Percentiles rank a stretch among this genome's conserved stretches.
phyloP scores from a whole-genome alignment of 2,329 filamentous ascomycete species.

The Triangularia setosa region DNA sequence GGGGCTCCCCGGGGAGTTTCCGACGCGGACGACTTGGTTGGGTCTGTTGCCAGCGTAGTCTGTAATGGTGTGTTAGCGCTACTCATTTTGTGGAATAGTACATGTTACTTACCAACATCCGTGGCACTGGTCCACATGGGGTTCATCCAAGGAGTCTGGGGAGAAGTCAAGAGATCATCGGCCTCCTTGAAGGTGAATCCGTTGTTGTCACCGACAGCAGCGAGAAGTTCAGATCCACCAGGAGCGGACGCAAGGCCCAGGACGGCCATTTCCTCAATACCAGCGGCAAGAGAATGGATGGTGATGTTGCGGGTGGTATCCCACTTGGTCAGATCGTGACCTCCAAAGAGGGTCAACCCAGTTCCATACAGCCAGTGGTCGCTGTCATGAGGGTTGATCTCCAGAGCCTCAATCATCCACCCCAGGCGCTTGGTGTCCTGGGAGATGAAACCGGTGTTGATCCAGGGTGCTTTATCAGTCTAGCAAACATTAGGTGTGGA shows the following conservation, averaged over 20 bases:
- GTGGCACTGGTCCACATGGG: constrained; percentile 44
- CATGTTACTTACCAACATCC: constrained; percentile 35
- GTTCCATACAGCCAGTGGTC: constrained; percentile 61
- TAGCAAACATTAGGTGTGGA: constrained; percentile 23
- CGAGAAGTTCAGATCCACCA: constrained; percentile 48
- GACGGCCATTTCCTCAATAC: constrained; percentile 52
- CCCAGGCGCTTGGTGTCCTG: constrained; percentile 48
- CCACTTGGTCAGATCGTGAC: constrained; percentile 54
- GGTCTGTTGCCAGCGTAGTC: constrained; percentile 47
- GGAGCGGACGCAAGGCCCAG: constrained; percentile 46
- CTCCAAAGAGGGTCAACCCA: constrained; percentile 38
- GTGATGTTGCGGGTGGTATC: constrained; percentile 46
- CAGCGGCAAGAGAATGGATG: constrained; percentile 48
- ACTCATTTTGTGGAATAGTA: neutral
- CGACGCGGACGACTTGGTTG: constrained; percentile 47
- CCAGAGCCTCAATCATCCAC: constrained; percentile 59
- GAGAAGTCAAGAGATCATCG: constrained; percentile 38
- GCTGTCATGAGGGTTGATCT: constrained; percentile 56
- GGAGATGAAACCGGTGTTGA: constrained; percentile 46
- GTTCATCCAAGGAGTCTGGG: constrained; percentile 42
- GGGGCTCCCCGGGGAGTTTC: constrained; percentile 40
- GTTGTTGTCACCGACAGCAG: constrained; percentile 48
- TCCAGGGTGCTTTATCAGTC: constrained; percentile 50
- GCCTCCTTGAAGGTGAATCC: constrained; percentile 46
- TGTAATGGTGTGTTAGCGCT: neutral